Evolutionary conservation across 2,329 filamentous ascomycete genomes (phyloP), one percentile per base, ranked within the genome.

Genomic region (Fusarium pseudograminearum): DNA sequence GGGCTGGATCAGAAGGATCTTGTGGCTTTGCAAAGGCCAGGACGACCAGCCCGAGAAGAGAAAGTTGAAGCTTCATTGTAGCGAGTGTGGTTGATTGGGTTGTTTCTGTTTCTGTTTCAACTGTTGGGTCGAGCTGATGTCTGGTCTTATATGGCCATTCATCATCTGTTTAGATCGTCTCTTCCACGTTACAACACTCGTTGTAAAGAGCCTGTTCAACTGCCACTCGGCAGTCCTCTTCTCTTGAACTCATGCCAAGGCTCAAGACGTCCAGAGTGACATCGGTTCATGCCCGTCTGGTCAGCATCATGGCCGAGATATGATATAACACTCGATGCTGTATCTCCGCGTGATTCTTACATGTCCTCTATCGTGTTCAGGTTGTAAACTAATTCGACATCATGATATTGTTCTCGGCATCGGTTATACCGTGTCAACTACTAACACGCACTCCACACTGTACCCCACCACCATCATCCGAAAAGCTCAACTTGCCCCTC

Each of bases 51-150:
- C 62, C 54, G 18, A 75, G 36, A 20, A 77, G 38, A 12, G 61
- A 51, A 4, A 74, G 34, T 24, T 71, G 44, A n/a, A 74, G 24
- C 62, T 74, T 78, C 77, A 79, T 79, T 28, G 30, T 71, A 45
- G 50, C 41, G 38, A 58, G 48, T 38, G 52, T 40, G 14, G 11
- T 56, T 46, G 48, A 41, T 52, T 48, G 57, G 40, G 34, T 61
- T 57, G 14, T 28, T 18, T 65, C 45, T 57, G 14, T 28, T 18
- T 65, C 45, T 4, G 16, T n/a, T 28, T 28, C 26, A 28, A 28
- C 26, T 46, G 33, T 24, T 22, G 47, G 12, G 10, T 15, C 14
- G 57, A 58, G 36, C 12, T 28, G 2, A 10, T 20, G 28, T 4
- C 40, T 33, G 14, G 36, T 50, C 61, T 64, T 64, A 58, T 64